Percentiles rank a stretch among this genome's conserved stretches.
These are phyloP conservation scores for Suillus subalutaceus DNA, from an alignment of 768 basidiomycete genomes.

Conservation along the genomic window DNA sequence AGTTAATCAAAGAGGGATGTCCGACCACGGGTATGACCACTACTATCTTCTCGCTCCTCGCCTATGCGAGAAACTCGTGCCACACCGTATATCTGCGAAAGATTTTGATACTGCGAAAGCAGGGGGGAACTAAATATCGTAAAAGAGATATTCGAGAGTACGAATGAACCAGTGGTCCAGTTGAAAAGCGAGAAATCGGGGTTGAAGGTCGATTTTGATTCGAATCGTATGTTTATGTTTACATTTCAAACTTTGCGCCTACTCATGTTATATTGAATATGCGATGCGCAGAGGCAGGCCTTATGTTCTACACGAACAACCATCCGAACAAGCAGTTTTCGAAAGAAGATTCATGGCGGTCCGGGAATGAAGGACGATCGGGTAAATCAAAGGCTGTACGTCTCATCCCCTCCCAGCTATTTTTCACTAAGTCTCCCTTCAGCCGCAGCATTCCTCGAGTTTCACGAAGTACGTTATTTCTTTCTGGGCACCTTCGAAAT, in stretches of 20 bases:
- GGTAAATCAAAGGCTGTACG: slow-evolving; percentile 62
- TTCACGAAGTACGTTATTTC: slow-evolving; percentile 53
- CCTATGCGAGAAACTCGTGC: slow-evolving; percentile 35
- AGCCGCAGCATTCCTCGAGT: slow-evolving; percentile 71
- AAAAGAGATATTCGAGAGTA: slow-evolving; percentile 31
- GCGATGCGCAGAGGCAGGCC: slow-evolving; percentile 57
- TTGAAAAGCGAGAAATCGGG: slow-evolving; percentile 62
- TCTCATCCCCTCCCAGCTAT: slow-evolving; percentile 13
- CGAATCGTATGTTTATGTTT: slow-evolving; percentile 59
- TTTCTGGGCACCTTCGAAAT: neutral
- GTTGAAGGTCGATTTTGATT: slow-evolving; percentile 60
- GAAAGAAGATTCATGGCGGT: slow-evolving; percentile 78
- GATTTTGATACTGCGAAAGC: slow-evolving; percentile 31
- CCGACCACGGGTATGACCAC: slow-evolving; percentile 68
- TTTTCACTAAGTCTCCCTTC: slow-evolving; percentile 7
- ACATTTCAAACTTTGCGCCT: neutral
- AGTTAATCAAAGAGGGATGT: slow-evolving; percentile 58
- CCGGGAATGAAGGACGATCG: slow-evolving; percentile 60
- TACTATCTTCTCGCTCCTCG: slow-evolving; percentile 59
- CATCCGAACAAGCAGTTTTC: slow-evolving; percentile 50
- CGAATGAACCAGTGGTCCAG: slow-evolving; percentile 49
- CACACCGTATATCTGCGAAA: slow-evolving; percentile 49
- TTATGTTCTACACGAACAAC: slow-evolving; percentile 76
- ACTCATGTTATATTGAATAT: slow-evolving; percentile 1
- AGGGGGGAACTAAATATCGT: slow-evolving; percentile 45